Conservation (phyloP, 2,329 filamentous ascomycete species). For the Thermoascus crustaceus region DNA sequence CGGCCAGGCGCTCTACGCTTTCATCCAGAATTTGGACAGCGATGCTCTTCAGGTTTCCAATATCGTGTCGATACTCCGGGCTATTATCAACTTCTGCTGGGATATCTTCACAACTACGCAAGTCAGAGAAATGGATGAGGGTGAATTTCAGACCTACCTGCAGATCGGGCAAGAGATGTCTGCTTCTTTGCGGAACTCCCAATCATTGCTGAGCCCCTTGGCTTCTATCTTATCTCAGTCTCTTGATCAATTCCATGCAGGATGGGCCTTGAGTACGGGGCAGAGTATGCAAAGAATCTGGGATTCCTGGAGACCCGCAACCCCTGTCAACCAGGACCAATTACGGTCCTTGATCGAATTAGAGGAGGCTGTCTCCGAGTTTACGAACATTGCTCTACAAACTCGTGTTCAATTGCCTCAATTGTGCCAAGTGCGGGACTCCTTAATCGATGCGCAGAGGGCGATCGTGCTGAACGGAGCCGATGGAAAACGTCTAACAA, state of each 20-base stretch:
- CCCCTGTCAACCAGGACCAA: slow-evolving; percentile 32
- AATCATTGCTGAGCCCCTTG: slow-evolving; percentile 19
- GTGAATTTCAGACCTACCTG: slow-evolving; percentile 48
- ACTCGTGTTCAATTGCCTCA: slow-evolving; percentile 29
- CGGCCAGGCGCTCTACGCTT: slow-evolving; percentile 28
- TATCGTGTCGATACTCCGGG: slow-evolving; percentile 18
- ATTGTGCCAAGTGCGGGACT: slow-evolving; percentile 28
- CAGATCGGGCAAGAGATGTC: slow-evolving; percentile 29
- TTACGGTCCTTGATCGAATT: slow-evolving; percentile 28
- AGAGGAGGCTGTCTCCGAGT: slow-evolving; percentile 28
- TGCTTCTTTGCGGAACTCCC: slow-evolving; percentile 25
- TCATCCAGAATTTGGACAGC: slow-evolving; percentile 23
- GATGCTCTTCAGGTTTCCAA: slow-evolving; percentile 17
- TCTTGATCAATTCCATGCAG: slow-evolving; percentile 54
- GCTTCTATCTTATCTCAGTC: slow-evolving; percentile 19
- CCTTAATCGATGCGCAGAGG: slow-evolving; percentile 30
- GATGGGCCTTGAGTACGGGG: slow-evolving; percentile 66
- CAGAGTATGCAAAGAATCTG: slow-evolving; percentile 74
- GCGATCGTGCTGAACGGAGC: slow-evolving; percentile 29
- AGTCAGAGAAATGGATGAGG: slow-evolving; percentile 41
- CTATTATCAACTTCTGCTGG: slow-evolving; percentile 39
- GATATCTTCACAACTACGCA: slow-evolving; percentile 40
- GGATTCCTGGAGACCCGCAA: slow-evolving; percentile 59
- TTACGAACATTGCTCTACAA: slow-evolving; percentile 29
- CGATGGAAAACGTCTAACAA: slow-evolving; percentile 27